Percentiles rank a stretch among this genome's conserved stretches.
phyloP scores from a whole-genome alignment of 2,329 filamentous ascomycete species.

The Aspergillus sp. region DNA sequence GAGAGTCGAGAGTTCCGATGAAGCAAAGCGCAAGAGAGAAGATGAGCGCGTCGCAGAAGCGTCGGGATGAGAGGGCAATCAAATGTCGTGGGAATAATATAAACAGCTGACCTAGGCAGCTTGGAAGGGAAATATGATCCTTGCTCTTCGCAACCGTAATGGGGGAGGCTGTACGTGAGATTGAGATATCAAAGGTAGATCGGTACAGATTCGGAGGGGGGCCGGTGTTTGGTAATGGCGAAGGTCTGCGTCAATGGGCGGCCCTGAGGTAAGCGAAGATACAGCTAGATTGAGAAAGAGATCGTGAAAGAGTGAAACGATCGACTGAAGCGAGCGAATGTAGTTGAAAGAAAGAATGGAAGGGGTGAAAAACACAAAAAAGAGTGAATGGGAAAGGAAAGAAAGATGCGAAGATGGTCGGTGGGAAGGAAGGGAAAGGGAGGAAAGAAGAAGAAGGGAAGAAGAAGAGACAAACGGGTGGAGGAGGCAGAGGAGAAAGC shows the following conservation, averaged over 20 bases:
- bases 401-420: constrained; percentile 30
- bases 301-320: constrained; percentile 58
- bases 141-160: constrained; percentile 21
- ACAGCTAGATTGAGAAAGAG: constrained; percentile 36
- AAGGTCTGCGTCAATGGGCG: constrained; percentile 12
- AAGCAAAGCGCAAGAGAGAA: constrained; percentile 25
- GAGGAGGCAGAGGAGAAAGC: constrained; percentile 17
- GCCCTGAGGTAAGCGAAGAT: constrained; percentile 39
- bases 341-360: constrained; percentile 29
- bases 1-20: constrained; percentile 22
- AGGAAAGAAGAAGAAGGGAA: constrained; percentile 18
- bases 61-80: constrained; percentile 22
- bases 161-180: constrained; percentile 8
- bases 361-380: constrained; percentile 31
- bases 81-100: constrained; percentile 24
- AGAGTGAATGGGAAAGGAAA: constrained; percentile 34
- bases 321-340: constrained; percentile 39
- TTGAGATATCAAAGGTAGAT: constrained; percentile 21
- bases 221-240: constrained; percentile 20
- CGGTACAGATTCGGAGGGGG: constrained; percentile 10
- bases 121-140: constrained; percentile 24
- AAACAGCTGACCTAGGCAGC: constrained; percentile 44
- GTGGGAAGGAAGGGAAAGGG: constrained; percentile 20
- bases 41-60: constrained; percentile 39
- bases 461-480: constrained; percentile 17